Base-by-base conservation (phyloP, 2,329 filamentous ascomycete species). In the Epichloe aotearoae region DNA sequence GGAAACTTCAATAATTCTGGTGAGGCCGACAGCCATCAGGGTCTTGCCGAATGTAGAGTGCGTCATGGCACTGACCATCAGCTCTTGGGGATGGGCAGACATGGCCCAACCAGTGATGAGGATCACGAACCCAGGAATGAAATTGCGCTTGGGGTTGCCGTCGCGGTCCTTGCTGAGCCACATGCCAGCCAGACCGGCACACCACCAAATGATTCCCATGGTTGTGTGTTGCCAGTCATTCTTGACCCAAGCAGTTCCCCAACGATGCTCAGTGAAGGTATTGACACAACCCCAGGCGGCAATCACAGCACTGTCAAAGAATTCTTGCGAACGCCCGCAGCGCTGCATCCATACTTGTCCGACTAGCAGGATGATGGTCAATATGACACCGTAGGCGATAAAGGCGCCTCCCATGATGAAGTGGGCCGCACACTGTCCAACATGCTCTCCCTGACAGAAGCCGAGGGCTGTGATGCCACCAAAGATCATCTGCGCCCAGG, bases 141-240 rank as follows among this genome's bases (percentile, higher is more conserved):
- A 81, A 69, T 98, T 98, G 58, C 93, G 80, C 74, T 91, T 89
- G 8, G 93, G 90, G 41, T 81, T 76, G 48, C 93, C 91, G 55
- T 91, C 82, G 51, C 88, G 81, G 63, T 84, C 88, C 55, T 81
- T 79, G 65, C 88, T 95, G 39, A 98, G 74, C 93, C 91, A 98
- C 49, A 98, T 77, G 41, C 93, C 93, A 11, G 91, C 78, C 33
- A 98, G 72, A 23, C 93, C 93, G 7, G 93, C 91, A 60, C 83
- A 86, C 91, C 91, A 98, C 93, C 93, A 98, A 48, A 98, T 82
- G 55, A 98, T 81, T n/a, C 93, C 93, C 91, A 98, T 97, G n/a
- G 86, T 88, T 0, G 93, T 98, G 67, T 98, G 93, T 66, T 98
- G 91, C 70, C 95, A 81, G 66, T 98, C 93, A 62, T 96, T 97